These are phyloP conservation scores for Penstemon davidsonii DNA, from an alignment of 257 asterid genomes.

Conservation along the genomic window DNA sequence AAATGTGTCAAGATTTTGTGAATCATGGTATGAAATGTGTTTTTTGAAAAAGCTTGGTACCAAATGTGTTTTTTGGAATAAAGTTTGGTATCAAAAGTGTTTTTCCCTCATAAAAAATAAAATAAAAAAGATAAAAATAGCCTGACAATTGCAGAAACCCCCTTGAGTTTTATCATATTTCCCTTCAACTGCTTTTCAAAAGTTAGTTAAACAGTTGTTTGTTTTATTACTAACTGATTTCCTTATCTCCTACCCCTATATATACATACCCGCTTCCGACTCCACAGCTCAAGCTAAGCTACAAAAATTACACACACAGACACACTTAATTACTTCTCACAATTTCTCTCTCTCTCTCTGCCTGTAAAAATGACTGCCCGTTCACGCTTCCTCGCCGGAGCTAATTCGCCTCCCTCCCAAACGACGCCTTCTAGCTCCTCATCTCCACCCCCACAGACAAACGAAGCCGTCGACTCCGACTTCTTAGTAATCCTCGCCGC, in stretches of 20 bases:
- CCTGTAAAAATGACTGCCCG: conserved; percentile 14
- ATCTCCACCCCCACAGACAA: conserved; percentile 1
- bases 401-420: conserved; percentile 31
- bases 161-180: conserved; percentile 20
- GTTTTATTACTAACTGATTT: neutral
- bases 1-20: no score
- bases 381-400: conserved; percentile 15
- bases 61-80: no score
- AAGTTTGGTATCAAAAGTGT: no score
- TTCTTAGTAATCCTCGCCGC: conserved; percentile 23
- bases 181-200: neutral
- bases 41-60: no score
- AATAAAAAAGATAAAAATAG: neutral
- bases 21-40: no score
- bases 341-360: neutral
- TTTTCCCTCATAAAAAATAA: no score
- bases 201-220: neutral
- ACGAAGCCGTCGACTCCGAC: conserved; percentile 6
- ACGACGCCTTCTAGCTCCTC: neutral
- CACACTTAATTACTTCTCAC: neutral
- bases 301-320: neutral
- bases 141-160: conserved; percentile 6
- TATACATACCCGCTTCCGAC: neutral
- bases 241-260: neutral
- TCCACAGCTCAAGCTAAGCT: neutral